A percentile compares a stretch with the other conserved stretches of the same genome.
Evolutionary conservation across 2,329 filamentous ascomycete species (phyloP).

Genomic region (Aschersonia sp.): DNA sequence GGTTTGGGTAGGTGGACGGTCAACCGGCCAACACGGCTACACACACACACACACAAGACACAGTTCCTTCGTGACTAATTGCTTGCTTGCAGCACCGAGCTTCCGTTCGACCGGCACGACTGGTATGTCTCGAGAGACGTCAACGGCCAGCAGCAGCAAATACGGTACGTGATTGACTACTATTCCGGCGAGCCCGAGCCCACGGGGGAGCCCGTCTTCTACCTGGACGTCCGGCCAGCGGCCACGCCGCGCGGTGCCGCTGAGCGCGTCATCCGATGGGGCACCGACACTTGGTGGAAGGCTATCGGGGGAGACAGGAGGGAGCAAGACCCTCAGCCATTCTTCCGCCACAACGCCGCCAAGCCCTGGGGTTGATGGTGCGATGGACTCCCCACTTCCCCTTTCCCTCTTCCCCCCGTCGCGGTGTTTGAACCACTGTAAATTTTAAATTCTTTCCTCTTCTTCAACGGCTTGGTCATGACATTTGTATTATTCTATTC

Average conservation of each 20-base stretch:
- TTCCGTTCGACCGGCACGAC: constrained; percentile 92
- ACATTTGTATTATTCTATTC: too few species aligned
- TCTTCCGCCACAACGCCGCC: constrained; percentile 14
- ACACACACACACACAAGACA: neutral
- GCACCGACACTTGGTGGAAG: constrained; percentile 86
- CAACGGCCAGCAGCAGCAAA: constrained; percentile 54
- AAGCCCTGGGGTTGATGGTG: constrained; percentile 7
- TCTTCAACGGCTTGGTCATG: too few species aligned
- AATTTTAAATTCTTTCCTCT: too few species aligned
- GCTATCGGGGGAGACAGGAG: constrained; percentile 59
- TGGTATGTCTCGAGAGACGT: constrained; percentile 76
- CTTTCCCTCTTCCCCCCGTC: too few species aligned
- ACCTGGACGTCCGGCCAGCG: constrained; percentile 83
- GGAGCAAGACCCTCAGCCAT: constrained; percentile 25
- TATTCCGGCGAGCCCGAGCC: constrained; percentile 73
- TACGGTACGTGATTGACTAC: constrained; percentile 95
- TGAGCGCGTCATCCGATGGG: constrained; percentile 77
- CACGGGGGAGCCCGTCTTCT: constrained; percentile 87
- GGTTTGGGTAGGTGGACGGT: constrained; percentile 49
- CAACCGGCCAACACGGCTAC: neutral
- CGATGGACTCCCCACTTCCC: too few species aligned
- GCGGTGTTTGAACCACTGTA: too few species aligned
- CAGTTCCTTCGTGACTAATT: neutral
- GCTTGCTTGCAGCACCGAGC: constrained; percentile 43
- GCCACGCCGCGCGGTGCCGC: constrained; percentile 65